phyloP scores from a whole-genome alignment of 345 rosid genomes.

The Leavenworthia alabamica region DNA sequence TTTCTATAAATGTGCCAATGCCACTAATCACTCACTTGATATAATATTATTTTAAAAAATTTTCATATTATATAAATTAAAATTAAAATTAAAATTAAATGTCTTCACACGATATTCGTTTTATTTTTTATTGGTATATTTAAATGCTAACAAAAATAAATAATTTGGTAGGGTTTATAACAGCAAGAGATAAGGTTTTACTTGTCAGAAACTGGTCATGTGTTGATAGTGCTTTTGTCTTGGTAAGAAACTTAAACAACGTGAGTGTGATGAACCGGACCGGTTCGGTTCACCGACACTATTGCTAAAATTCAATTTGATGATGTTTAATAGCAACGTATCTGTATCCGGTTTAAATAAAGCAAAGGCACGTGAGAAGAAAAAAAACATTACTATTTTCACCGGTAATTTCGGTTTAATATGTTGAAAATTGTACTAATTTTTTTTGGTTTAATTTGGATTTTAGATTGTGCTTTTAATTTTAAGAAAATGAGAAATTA shows the following conservation, averaged over 20 bases:
- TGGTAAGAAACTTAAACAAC: neutral
- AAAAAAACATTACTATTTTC: neutral
- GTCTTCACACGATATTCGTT: neutral
- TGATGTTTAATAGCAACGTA: neutral
- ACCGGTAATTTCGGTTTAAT: conserved; percentile 11
- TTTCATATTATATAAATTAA: neutral
- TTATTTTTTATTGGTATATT: neutral
- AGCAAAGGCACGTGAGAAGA: conserved; percentile 4
- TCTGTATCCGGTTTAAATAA: conserved; percentile 11
- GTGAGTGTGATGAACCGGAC: neutral
- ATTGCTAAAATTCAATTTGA: neutral
- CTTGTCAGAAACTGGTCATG: conserved; percentile 5
- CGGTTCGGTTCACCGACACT: conserved; percentile 23
- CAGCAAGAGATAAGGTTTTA: neutral
- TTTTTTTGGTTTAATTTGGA: neutral
- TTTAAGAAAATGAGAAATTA: neutral
- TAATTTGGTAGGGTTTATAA: neutral
- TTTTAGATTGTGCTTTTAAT: neutral
- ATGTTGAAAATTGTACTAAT: neutral
- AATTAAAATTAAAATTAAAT: neutral
- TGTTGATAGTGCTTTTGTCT: conserved; percentile 6
- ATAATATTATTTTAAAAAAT: neutral
- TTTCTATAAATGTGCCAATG: conserved; percentile 4
- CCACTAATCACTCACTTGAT: neutral
- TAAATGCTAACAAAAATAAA: neutral